A percentile compares a stretch with the other conserved stretches of the same genome.
phyloP scores from a whole-genome alignment of 179 eudicot genomes.

The Beta lomatogona region DNA sequence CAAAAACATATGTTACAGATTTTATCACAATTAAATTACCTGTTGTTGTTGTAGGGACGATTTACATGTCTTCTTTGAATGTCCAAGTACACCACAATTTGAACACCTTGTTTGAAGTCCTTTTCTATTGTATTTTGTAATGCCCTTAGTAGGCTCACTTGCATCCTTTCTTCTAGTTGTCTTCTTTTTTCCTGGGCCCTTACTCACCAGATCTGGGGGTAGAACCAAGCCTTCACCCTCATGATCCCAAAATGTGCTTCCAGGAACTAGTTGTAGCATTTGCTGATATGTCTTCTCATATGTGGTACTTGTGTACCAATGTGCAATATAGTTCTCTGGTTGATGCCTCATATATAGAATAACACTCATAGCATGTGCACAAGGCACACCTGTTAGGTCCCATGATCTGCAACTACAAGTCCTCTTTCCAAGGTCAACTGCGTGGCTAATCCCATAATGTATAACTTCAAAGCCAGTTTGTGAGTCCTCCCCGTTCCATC shows the following conservation, averaged over 20 bases:
- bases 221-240: not conserved
- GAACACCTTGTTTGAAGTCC: not conserved
- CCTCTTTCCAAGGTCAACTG: constrained; percentile 2
- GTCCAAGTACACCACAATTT: not conserved
- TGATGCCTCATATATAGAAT: constrained; percentile 9
- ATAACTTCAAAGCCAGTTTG: constrained; percentile 3
- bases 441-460: not conserved
- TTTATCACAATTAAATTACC: too few relatives aligned
- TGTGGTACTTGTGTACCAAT: constrained; percentile 1
- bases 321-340: not conserved
- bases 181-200: not conserved
- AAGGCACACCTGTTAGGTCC: constrained; percentile 13
- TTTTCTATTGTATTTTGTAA: not conserved
- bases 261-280: not conserved
- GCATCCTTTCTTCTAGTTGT: constrained; percentile 2
- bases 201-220: constrained; percentile 4
- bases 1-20: too few relatives aligned
- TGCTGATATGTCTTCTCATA: constrained; percentile 1
- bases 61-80: too few relatives aligned
- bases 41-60: too few relatives aligned
- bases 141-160: not conserved
- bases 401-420: constrained; percentile 19
- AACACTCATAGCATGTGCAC: constrained; percentile 25
- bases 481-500: constrained; percentile 10
- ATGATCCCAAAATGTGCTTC: constrained; percentile 1